These are phyloP conservation scores for Favolaschia claudopus DNA, from an alignment of 768 basidiomycete genomes.

Conservation along the genomic window DNA sequence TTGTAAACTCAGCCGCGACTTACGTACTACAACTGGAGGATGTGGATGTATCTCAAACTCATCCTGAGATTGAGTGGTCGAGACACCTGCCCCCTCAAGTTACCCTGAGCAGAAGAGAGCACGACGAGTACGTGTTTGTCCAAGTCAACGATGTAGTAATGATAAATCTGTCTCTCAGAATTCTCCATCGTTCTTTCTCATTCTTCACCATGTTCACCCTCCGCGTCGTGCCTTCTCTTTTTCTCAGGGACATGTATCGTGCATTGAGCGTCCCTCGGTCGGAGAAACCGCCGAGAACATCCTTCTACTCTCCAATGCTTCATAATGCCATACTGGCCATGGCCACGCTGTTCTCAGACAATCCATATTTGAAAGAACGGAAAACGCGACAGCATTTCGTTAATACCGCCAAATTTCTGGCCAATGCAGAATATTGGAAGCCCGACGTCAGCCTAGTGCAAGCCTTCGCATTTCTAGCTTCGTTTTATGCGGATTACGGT, in stretches of 20 bases:
- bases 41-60: neutral
- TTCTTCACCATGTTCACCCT: conserved; percentile 49
- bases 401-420: conserved; percentile 28
- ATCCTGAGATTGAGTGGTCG: conserved; percentile 25
- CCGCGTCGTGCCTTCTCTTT: conserved; percentile 48
- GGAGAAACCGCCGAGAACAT: conserved; percentile 34
- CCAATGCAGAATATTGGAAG: conserved; percentile 24
- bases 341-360: conserved; percentile 24
- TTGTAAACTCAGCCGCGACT: neutral
- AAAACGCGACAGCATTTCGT: conserved; percentile 22
- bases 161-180: conserved; percentile 25
- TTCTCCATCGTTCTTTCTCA: conserved; percentile 46
- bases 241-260: conserved; percentile 51
- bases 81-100: conserved; percentile 15
- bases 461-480: conserved; percentile 28
- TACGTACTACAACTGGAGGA: conserved; percentile 23
- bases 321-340: conserved; percentile 55
- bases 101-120: conserved; percentile 16
- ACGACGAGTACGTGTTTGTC: conserved; percentile 26
- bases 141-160: neutral
- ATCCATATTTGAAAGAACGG: conserved; percentile 23
- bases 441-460: conserved; percentile 33
- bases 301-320: conserved; percentile 60
- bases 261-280: conserved; percentile 36
- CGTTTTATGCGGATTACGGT: conserved; percentile 31